Conservation (phyloP, 2,329 filamentous ascomycete genomes). For the Myriosclerotinia curreyana region DNA sequence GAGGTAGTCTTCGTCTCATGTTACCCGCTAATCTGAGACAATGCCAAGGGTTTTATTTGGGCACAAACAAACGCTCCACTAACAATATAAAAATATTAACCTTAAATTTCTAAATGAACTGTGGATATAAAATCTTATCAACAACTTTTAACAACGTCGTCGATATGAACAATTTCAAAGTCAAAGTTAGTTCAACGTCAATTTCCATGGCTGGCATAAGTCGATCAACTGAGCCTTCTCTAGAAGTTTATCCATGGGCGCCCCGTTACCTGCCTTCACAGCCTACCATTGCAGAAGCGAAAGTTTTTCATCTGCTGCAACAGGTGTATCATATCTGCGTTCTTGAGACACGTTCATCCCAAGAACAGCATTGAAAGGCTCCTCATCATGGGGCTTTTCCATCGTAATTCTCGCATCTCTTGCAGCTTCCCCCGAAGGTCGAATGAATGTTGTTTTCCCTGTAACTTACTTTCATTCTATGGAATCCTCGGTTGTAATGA, state of each 20-base stretch:
- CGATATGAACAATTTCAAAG: neutral
- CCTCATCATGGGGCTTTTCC: neutral
- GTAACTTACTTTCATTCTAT: neutral
- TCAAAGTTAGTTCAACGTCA: neutral
- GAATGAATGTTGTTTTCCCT: neutral
- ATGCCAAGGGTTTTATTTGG: neutral
- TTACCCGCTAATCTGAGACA: conserved; percentile 12
- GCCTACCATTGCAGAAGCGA: neutral
- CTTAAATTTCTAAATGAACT: neutral
- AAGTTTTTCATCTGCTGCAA: conserved; percentile 7
- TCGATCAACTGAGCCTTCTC: neutral
- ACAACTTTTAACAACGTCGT: neutral
- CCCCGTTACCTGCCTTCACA: neutral
- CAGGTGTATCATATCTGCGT: conserved; percentile 9
- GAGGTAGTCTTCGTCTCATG: conserved; percentile 12
- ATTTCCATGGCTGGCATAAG: neutral
- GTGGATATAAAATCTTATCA: neutral
- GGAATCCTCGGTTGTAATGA: neutral
- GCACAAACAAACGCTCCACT: neutral
- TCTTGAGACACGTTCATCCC: neutral
- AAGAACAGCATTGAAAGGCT: neutral
- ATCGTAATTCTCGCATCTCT: neutral
- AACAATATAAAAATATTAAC: neutral
- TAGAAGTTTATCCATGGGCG: neutral
- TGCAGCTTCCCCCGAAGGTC: neutral